Evolutionary conservation across 441 rosid species (phyloP).

Genomic region (Hypseocharis bilobata): DNA sequence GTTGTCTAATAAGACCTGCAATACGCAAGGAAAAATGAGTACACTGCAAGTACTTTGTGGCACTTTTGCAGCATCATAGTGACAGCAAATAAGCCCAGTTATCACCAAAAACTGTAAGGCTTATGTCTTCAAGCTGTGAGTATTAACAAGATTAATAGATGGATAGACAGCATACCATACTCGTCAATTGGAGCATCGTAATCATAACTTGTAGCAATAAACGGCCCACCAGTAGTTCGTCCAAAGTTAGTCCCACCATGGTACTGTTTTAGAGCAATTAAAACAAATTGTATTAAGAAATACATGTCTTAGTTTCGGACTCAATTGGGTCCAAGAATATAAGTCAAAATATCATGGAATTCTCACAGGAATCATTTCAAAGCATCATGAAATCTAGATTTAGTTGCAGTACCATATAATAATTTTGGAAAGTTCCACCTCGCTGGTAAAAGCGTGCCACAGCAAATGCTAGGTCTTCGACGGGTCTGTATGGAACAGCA

Average conservation of each 20-base stretch:
- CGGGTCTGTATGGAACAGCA: constrained; percentile 52
- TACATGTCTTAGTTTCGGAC: constrained; percentile 1
- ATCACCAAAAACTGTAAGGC: background rate
- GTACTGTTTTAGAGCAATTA: constrained; percentile 35
- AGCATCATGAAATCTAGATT: background rate
- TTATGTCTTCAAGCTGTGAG: background rate
- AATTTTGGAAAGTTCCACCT: constrained; percentile 74
- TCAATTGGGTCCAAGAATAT: background rate
- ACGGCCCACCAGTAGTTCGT: constrained; percentile 68
- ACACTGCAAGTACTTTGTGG: background rate
- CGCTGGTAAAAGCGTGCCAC: constrained; percentile 62
- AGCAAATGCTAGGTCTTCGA: constrained; percentile 63
- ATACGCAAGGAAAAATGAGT: constrained; percentile 14
- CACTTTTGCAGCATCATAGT: background rate
- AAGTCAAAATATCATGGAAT: background rate
- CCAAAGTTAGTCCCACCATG: constrained; percentile 75
- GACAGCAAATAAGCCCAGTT: constrained; percentile 9
- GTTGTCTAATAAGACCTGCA: constrained; percentile 55
- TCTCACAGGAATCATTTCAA: background rate
- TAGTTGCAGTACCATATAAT: constrained; percentile 51
- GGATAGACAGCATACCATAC: constrained; percentile 40
- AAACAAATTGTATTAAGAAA: constrained; percentile 16
- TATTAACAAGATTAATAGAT: background rate
- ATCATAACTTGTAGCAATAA: constrained; percentile 63
- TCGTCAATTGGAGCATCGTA: constrained; percentile 81